Conservation (phyloP, 106 monocot genomes). For the Dioscorea zingiberensis region DNA sequence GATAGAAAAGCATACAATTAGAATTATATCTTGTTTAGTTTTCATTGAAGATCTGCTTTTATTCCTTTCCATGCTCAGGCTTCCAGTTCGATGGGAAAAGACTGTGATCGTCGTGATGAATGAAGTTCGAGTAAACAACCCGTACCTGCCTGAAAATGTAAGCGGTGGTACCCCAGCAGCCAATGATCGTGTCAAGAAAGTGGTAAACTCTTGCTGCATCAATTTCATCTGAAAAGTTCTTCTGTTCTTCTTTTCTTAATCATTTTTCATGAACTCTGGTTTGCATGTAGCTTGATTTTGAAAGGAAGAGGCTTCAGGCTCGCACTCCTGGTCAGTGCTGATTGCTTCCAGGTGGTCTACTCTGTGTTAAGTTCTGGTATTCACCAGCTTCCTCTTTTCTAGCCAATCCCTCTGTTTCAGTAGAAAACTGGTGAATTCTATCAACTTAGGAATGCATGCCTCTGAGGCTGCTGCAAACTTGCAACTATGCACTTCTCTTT, state of each 20-base stretch:
- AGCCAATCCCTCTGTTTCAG: no score
- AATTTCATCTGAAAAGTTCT: background rate
- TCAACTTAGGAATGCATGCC: no score
- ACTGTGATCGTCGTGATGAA: conserved; percentile 96
- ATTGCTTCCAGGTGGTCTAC: background rate
- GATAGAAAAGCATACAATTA: no score
- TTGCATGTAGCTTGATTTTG: conserved; percentile 62
- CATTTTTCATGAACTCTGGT: conserved; percentile 8
- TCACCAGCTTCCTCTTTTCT: no score
- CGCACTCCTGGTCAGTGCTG: conserved; percentile 34
- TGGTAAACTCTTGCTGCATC: conserved; percentile 37
- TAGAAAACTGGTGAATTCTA: no score
- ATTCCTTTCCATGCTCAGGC: conserved; percentile 28
- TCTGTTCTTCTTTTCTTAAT: background rate
- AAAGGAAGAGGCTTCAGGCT: conserved; percentile 77
- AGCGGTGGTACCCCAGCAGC: conserved; percentile 83
- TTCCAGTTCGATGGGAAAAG: conserved; percentile 92
- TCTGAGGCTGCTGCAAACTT: no score
- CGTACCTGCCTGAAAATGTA: conserved; percentile 87
- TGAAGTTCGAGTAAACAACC: conserved; percentile 80
- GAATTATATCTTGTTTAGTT: no score
- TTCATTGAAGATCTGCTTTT: no score
- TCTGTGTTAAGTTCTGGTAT: no score
- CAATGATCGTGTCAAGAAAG: conserved; percentile 94
- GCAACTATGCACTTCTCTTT: no score